Percentiles rank a stretch among this genome's conserved stretches.
phyloP scores from a whole-genome alignment of 495 filamentous ascomycete species.

The Neurospora sublineolata region DNA sequence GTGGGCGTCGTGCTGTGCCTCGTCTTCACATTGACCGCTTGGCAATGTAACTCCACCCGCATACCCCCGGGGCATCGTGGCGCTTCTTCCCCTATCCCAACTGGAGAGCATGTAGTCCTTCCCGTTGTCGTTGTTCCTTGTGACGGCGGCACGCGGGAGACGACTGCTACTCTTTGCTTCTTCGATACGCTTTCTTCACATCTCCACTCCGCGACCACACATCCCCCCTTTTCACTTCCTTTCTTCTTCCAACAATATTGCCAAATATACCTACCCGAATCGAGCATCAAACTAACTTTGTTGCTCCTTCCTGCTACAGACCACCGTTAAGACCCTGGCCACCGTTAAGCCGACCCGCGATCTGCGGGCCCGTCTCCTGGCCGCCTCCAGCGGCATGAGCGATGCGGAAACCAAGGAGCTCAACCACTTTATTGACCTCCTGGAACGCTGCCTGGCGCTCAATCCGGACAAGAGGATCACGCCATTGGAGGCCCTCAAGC shows the following conservation, averaged over 20 bases:
- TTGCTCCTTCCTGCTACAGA: conserved; percentile 26
- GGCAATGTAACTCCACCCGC: background rate
- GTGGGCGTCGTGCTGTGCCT: background rate
- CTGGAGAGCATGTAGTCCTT: background rate
- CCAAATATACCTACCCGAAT: background rate
- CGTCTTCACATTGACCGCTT: background rate
- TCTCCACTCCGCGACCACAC: background rate
- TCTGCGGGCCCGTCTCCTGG: conserved; percentile 62
- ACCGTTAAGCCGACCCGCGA: conserved; percentile 75
- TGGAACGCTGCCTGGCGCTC: conserved; percentile 76
- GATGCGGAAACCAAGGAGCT: conserved; percentile 71
- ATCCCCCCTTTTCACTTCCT: background rate
- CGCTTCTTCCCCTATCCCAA: background rate
- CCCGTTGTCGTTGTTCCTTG: background rate
- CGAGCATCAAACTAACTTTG: conserved; percentile 5
- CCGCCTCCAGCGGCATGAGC: conserved; percentile 59
- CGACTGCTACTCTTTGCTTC: background rate
- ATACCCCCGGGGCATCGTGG: background rate
- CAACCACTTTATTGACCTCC: conserved; percentile 67
- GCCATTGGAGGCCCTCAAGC: conserved; percentile 73
- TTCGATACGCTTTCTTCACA: background rate
- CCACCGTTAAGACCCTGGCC: conserved; percentile 54
- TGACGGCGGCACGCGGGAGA: background rate
- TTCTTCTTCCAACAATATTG: background rate
- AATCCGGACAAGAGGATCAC: conserved; percentile 92